Percentiles rank a stretch among this genome's conserved stretches.
Evolutionary conservation across 2,329 filamentous ascomycete genomes (phyloP).

Genomic region (Incumbomyces lentus): DNA sequence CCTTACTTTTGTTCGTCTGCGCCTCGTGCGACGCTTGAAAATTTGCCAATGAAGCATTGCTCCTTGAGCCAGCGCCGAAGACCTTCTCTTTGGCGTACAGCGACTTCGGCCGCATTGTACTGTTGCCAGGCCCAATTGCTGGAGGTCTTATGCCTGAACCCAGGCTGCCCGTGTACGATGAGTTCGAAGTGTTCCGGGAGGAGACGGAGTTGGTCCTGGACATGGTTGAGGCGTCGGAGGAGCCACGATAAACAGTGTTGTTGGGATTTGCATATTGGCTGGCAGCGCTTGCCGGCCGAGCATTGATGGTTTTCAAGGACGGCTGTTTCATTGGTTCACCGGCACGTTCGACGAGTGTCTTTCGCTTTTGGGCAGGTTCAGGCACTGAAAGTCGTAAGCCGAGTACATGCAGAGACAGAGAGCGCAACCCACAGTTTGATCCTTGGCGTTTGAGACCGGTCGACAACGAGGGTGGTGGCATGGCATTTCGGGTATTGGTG

Average conservation of each 20-base stretch:
- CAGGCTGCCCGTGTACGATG: constrained; percentile 47
- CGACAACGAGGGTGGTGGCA: constrained; percentile 29
- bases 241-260: constrained; percentile 35
- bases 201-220: constrained; percentile 33
- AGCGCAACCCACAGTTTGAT: constrained; percentile 33
- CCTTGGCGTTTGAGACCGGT: constrained; percentile 41
- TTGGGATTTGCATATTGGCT: constrained; percentile 26
- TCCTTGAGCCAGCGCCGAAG: constrained; percentile 32
- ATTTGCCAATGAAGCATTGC: constrained; percentile 30
- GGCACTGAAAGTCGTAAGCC: constrained; percentile 30
- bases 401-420: constrained; percentile 31
- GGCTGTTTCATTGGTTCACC: constrained; percentile 40
- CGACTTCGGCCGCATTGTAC: constrained; percentile 38
- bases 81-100: constrained; percentile 43
- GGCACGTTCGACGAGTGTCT: constrained; percentile 46
- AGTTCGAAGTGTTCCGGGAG: constrained; percentile 36
- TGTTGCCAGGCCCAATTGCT: constrained; percentile 26
- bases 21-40: constrained; percentile 6
- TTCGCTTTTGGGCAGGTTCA: constrained; percentile 51
- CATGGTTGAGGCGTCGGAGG: constrained; percentile 32
- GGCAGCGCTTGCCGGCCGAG: constrained; percentile 35
- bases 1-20: constrained; percentile 5
- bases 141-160: constrained; percentile 43
- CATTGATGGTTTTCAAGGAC: constrained; percentile 33
- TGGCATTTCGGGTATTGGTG: constrained; percentile 43